Conservation (phyloP, 139 green algal species). For the Picochlorum sp. region DNA sequence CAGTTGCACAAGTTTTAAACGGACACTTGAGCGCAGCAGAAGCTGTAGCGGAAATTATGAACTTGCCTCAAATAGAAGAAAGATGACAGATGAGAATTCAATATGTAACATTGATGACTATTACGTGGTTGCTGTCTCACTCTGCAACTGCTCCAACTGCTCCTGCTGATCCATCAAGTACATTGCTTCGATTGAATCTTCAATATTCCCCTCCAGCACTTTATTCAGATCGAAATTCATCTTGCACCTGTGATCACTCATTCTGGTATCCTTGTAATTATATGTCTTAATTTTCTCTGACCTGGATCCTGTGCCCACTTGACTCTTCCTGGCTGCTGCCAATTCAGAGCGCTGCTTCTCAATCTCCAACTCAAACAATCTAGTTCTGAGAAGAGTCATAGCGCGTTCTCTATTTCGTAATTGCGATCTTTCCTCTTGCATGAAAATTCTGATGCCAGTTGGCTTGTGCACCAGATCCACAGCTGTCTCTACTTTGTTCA, state of each 20-base stretch:
- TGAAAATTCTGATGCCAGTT: slow-evolving; percentile 83
- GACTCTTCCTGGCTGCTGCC: slow-evolving; percentile 42
- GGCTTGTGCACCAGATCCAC: slow-evolving; percentile 97
- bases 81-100: slow-evolving; percentile 23
- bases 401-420: slow-evolving; percentile 85
- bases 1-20: slow-evolving; percentile 85
- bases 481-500: slow-evolving; percentile 95
- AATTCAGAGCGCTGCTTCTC: slow-evolving; percentile 78
- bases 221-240: slow-evolving; percentile 91
- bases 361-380: slow-evolving; percentile 90
- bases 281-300: slow-evolving; percentile 99
- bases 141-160: slow-evolving; percentile 58
- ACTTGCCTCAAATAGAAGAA: slow-evolving; percentile 92
- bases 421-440: slow-evolving; percentile 87
- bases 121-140: slow-evolving; percentile 3
- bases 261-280: slow-evolving; percentile 95
- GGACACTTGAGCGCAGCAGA: slow-evolving; percentile 67
- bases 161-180: slow-evolving; percentile 78
- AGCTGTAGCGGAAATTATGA: slow-evolving; percentile 90
- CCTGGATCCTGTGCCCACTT: slow-evolving; percentile 81
- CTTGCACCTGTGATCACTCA: slow-evolving; percentile 89
- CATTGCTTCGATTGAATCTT: slow-evolving; percentile 72
- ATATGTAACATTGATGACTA: slow-evolving; percentile 9
- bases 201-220: slow-evolving; percentile 72
- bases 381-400: slow-evolving; percentile 77